Conservation (phyloP, 2,329 filamentous ascomycete species). For the Aureobasidium uvarum region DNA sequence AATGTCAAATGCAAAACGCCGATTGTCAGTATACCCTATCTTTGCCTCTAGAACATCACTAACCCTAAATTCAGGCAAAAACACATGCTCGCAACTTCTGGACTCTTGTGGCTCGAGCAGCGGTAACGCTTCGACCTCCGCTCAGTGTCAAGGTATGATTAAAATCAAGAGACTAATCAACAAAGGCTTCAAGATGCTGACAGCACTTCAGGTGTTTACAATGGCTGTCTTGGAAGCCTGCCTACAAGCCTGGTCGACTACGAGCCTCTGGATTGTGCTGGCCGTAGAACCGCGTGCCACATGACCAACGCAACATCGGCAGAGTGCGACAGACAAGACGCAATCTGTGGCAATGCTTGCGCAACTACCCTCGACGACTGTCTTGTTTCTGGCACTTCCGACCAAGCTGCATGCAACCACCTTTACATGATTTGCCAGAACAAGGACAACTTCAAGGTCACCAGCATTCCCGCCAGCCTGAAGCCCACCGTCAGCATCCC, state of each 20-base stretch:
- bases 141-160: background rate
- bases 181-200: too few relatives aligned
- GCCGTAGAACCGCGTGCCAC: background rate
- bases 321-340: background rate
- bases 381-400: background rate
- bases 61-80: background rate
- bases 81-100: background rate
- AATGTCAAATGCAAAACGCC: background rate
- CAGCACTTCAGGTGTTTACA: conserved; percentile 1
- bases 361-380: conserved; percentile 5
- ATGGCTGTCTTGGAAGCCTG: conserved; percentile 10
- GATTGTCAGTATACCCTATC: background rate
- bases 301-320: background rate
- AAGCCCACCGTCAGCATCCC: conserved; percentile 5
- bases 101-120: too few relatives aligned
- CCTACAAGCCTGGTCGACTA: conserved; percentile 4
- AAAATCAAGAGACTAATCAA: too few relatives aligned
- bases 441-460: background rate
- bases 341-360: background rate
- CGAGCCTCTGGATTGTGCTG: conserved; percentile 3
- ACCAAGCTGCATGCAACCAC: background rate
- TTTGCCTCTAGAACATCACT: background rate
- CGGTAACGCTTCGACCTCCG: background rate
- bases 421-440: conserved; percentile 2
- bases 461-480: conserved; percentile 23